A percentile compares a stretch with the other conserved stretches of the same genome.
Conservation (phyloP, 306 rosid species). For the Malus fusca region DNA sequence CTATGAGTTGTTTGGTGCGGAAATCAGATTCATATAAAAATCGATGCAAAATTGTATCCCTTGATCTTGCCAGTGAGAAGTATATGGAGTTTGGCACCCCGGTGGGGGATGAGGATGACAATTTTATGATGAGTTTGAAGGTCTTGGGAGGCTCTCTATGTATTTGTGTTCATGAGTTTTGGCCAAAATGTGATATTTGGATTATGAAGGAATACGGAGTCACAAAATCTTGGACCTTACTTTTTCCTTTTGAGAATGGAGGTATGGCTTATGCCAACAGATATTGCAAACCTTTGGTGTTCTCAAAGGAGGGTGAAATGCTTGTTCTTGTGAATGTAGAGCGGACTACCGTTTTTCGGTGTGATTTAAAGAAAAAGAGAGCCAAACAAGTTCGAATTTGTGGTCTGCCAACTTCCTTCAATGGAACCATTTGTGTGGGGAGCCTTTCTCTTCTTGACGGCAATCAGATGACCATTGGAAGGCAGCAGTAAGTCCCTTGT, state of each 20-base stretch:
- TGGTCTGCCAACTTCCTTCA: no score
- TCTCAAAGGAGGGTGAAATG: background rate
- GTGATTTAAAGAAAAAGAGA: no score
- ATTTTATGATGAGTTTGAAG: rapidly evolving
- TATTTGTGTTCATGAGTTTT: background rate
- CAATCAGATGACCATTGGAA: no score
- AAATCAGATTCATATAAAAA: background rate
- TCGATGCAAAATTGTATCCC: background rate
- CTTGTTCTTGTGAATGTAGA: no score
- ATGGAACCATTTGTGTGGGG: no score
- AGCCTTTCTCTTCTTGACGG: no score
- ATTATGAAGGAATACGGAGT: background rate
- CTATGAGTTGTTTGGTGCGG: background rate
- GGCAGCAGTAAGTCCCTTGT: no score
- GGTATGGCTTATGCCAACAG: no score
- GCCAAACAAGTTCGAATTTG: no score
- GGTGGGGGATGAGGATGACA: background rate
- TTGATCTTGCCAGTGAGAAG: background rate
- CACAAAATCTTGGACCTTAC: background rate
- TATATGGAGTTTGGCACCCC: background rate
- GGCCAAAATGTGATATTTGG: background rate
- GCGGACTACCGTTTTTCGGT: no score
- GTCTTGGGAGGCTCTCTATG: background rate
- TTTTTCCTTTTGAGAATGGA: background rate
- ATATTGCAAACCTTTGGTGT: background rate